phyloP scores from a whole-genome alignment of 176 grass and related monocot genomes.

The Zizania latifolia region DNA sequence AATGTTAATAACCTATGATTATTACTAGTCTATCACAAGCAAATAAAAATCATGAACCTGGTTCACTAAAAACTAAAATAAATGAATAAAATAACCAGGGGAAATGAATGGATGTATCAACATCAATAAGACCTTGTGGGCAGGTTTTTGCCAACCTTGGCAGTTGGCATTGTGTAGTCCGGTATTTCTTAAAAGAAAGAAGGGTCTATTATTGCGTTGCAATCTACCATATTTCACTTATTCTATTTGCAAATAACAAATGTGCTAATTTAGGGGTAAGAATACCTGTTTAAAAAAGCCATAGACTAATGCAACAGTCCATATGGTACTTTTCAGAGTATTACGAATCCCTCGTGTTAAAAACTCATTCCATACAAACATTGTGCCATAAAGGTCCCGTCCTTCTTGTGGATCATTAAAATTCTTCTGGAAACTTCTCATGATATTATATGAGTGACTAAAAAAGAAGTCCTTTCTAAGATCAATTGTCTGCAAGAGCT shows the following conservation, averaged over 20 bases:
- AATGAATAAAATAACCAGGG: slow-evolving; percentile 3
- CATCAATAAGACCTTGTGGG: not conserved
- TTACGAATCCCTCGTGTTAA: slow-evolving; percentile 58
- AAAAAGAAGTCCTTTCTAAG: slow-evolving; percentile 97
- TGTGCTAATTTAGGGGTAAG: slow-evolving; percentile 11
- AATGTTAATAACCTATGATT: not conserved
- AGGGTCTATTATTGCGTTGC: slow-evolving; percentile 7
- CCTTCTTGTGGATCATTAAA: slow-evolving; percentile 49
- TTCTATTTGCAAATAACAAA: not conserved
- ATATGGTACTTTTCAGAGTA: slow-evolving; percentile 51
- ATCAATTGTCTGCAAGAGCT: slow-evolving; percentile 78
- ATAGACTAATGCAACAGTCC: slow-evolving; percentile 90
- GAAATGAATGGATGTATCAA: not conserved
- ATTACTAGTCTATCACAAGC: not conserved
- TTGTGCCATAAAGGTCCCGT: slow-evolving; percentile 67
- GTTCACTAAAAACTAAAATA: slow-evolving; percentile 3
- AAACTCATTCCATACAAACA: slow-evolving; percentile 99
- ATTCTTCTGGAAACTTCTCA: slow-evolving; percentile 92
- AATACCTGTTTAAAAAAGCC: slow-evolving; percentile 96
- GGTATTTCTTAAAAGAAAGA: slow-evolving; percentile 11
- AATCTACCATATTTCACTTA: slow-evolving; percentile 9
- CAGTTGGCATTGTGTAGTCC: not conserved
- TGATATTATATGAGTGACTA: slow-evolving; percentile 85
- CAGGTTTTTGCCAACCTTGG: not conserved
- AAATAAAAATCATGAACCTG: slow-evolving; percentile 11